Evolutionary conservation across 768 basidiomycete species (phyloP), one percentile per base, ranked within the genome.

Genomic region (Lentinula lateritia): DNA sequence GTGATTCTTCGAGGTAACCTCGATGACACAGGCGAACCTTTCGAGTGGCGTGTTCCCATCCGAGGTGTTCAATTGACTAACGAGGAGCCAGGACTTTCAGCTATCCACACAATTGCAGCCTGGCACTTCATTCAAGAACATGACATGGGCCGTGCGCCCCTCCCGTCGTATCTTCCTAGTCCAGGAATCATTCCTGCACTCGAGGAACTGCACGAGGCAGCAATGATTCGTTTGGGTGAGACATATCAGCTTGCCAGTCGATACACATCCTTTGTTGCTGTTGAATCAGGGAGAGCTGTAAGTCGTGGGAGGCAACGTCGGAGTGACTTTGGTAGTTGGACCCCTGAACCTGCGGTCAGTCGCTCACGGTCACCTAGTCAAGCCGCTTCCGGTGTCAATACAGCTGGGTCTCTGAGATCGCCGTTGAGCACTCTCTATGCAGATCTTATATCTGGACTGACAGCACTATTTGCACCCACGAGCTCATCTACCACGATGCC

Each of bases 231-330:
- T 41, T 74, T 87, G 1, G 85, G 83, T 6, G 70, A 76, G 61
- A 70, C 69, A 35, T 86, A 86, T 63, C 79, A 80, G 60, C 75
- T 88, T 46, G 78, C 75, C 1, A 86, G 80, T 67, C 66, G 67
- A 43, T 69, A 80, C 61, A 88, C 86, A 0, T 83, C 83, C 1
- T 88, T 87, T 65, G 72, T 88, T 48, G 85, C 83, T 0, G 72
- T 83, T 1, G 80, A 83, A 59, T 66, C 62, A 41, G 74, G 72
- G n/a, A 66, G 58, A 2, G 73, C 71, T 53, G 58, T 54, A 5
- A 48, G 1, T 34, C 48, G 42, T n/a, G 52, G 56, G 2, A 50
- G 41, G 28, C 36, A 15, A 13, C 36, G 35, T 20, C 42, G 23
- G 23, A 34, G 9, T 58, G 36, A 56, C 42, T 58, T 60, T 46